A percentile compares a stretch with the other conserved stretches of the same genome.
Evolutionary conservation across 495 filamentous ascomycete genomes (phyloP).

Genomic region (Aspergillus sclerotiicarbonarius): DNA sequence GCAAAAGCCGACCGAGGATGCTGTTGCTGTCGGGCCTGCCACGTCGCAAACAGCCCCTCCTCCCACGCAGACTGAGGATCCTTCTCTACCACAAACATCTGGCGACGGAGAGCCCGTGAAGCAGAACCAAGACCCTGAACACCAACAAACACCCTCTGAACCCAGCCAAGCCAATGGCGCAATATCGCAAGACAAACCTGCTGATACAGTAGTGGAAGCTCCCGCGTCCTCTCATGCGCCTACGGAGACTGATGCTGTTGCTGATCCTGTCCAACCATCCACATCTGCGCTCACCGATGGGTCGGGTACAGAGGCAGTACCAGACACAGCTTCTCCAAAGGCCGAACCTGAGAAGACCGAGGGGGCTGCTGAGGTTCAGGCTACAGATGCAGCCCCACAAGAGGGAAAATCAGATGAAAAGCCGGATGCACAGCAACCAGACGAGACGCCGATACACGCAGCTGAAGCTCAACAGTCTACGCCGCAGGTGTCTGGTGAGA

Average conservation of each 20-base stretch:
- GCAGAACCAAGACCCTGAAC: conserved; percentile 11
- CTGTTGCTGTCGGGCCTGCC: conserved; percentile 15
- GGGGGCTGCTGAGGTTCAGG: neutral
- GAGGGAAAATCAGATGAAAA: conserved; percentile 3
- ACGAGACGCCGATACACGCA: conserved; percentile 5
- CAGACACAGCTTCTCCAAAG: neutral
- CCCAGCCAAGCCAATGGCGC: neutral
- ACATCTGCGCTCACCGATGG: conserved; percentile 29
- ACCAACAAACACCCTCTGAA: neutral
- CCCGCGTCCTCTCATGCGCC: conserved; percentile 4
- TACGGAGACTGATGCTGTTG: neutral
- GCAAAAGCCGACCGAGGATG: conserved; percentile 21
- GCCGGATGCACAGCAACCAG: neutral
- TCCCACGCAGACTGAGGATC: neutral
- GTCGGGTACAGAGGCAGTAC: conserved; percentile 33
- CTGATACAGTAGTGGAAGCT: neutral
- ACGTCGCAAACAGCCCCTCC: conserved; percentile 12
- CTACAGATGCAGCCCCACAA: conserved; percentile 1
- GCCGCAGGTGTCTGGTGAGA: neutral
- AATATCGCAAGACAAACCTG: conserved; percentile 1
- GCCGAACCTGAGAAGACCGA: conserved; percentile 6
- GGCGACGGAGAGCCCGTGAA: conserved; percentile 7
- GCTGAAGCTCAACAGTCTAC: neutral
- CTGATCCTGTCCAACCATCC: conserved; percentile 15
- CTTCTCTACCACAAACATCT: conserved; percentile 9